These are phyloP conservation scores for Botrytis deweyae DNA, from an alignment of 2,329 filamentous ascomycete genomes.

Conservation along the genomic window DNA sequence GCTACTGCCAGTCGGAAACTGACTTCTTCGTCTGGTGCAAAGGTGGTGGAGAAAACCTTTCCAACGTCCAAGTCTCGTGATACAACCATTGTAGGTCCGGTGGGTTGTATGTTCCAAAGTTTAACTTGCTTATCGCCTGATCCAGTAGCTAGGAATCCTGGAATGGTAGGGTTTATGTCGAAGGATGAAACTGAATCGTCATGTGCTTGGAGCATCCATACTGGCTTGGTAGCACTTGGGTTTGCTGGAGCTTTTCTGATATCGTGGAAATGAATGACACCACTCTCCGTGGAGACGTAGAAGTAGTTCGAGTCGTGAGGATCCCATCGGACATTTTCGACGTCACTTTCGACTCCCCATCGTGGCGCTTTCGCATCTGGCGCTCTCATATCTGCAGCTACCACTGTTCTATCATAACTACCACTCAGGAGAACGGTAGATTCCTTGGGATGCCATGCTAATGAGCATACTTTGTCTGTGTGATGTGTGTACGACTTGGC, in stretches of 20 bases:
- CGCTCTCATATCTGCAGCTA: conserved; percentile 94
- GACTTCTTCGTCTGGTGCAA: conserved; percentile 87
- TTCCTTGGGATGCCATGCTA: conserved; percentile 89
- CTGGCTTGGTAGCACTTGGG: conserved; percentile 74
- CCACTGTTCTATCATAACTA: conserved; percentile 90
- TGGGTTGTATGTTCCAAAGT: conserved; percentile 85
- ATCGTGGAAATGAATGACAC: conserved; percentile 90
- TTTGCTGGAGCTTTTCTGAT: conserved; percentile 71
- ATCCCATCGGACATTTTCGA: conserved; percentile 91
- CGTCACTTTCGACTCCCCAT: conserved; percentile 94
- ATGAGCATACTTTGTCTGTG: conserved; percentile 94
- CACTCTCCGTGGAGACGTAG: conserved; percentile 90
- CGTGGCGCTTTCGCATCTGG: conserved; percentile 77
- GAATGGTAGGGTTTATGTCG: conserved; percentile 85
- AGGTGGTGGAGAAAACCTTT: conserved; percentile 87
- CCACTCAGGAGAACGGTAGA: conserved; percentile 87
- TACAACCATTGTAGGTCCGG: conserved; percentile 85
- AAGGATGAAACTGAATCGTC: conserved; percentile 90
- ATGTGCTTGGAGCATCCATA: conserved; percentile 95
- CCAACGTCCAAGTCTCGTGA: conserved; percentile 90
- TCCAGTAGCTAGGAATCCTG: conserved; percentile 89
- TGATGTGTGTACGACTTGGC: conserved; percentile 96
- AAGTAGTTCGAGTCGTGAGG: conserved; percentile 91
- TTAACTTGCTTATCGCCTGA: conserved; percentile 95
- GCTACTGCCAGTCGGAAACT: conserved; percentile 91